Base-by-base conservation (phyloP, 2,329 filamentous ascomycete genomes). In the Emericellopsis cladophorae region DNA sequence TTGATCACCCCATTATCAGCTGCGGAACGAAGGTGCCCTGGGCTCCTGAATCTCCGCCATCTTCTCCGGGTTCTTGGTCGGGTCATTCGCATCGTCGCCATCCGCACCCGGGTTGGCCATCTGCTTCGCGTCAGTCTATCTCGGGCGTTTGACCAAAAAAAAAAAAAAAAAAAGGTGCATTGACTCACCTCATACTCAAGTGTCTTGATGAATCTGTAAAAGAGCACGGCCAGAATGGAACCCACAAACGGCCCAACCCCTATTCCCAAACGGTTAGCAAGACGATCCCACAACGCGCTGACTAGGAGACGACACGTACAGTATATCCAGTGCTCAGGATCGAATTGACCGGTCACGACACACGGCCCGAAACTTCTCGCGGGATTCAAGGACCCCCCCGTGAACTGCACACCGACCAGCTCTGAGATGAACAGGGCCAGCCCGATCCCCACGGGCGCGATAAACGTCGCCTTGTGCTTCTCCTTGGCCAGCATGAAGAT, bases 401-500 rank as follows among this genome's bases (percentile, higher is more conserved):
- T 70, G 43, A 64, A 70, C 46, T 64, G 64, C 15, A 70, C 59
- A 24, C 66, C 67, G 5, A 61, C 60, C 45, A 71, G 51, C 45
- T 68, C 61, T 4, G 58, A 56, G 31, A 69, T 61, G 49, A 70
- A 70, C 5, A 68, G 51, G 12, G 64, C 58, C 42, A 70, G 50
- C 2, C 65, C 65, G 36, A 71, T 70, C 5, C 67, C 67, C 2
- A 70, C 54, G 0, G 67, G 67, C 12, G 67, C 67, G 14, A 70
- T 57, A 40, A 67, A 68, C 1, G 66, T 70, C 0, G 57, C 66
- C 5, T 57, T 54, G 41, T 70, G 67, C 48, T 70, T 68, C 51
- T 70, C 67, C 22, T 65, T 65, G 18, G 67, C 67, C n/a, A 70
- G 57, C 66, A 70, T 69, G 45, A 70, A 67, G 40, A 70, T 67